Base-by-base conservation (phyloP, 2,329 filamentous ascomycete genomes). In the Phialemoniopsis sp. region DNA sequence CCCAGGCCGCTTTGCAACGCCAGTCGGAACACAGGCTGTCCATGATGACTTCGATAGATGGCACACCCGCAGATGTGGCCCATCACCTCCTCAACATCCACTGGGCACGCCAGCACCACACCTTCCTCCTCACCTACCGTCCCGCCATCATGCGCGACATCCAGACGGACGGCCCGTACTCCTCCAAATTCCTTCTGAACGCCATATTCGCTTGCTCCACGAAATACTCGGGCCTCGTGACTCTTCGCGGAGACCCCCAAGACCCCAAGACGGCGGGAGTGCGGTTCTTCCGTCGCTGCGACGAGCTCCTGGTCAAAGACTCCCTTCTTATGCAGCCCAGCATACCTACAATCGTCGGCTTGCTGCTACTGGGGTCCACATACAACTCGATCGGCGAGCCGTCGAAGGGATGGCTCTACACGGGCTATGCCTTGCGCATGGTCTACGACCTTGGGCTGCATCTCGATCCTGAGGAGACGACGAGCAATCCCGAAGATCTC, bases 361-460 rank as follows among this genome's bases (percentile, higher is more conserved):
- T 58, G 5, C 43, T 59, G 3, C 36, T 58, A 13, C 40, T 57
- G 5, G 55, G 56, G 1, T 50, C 50, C 4, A 55, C 50, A 8
- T 51, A 46, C 37, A 49, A 50, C 18, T 46, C 56, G 12, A 36
- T 41, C 7, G 54, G 55, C 4, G 37, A 45, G 28, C 49, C 49
- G 3, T 53, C 51, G n/a, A 57, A 56, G 39, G 62, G 59, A 1
- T 67, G 65, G 65, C 47, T 66, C 3, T 62, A 61, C 41, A 60
- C 57, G 3, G 65, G 64, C 3, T 62, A 62, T 40, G 65, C 62
- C 1, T 47, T 63, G 30, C 54, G 64, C 2, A 66, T 69, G 63
- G 52, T 65, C 6, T 61, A 46, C 15, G 60, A 64, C 36, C 40
- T 65, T 15, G 62, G 62, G 3, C 59, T 54, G 13, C 62, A 65